These are phyloP conservation scores for Hippophae tibetana DNA, from an alignment of 306 rosid species.

Conservation along the genomic window DNA sequence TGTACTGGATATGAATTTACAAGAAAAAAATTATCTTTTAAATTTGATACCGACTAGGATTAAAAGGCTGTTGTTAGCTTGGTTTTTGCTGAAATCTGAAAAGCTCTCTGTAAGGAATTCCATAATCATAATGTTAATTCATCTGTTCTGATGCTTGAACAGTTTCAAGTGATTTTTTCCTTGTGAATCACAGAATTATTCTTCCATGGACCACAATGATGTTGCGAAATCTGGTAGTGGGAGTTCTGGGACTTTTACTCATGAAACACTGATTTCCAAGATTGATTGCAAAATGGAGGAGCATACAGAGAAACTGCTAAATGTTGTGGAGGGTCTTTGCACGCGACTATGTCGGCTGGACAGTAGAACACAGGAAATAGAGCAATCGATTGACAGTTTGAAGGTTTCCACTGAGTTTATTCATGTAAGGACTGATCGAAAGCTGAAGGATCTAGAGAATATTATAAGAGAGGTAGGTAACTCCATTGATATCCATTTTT, in stretches of 20 bases:
- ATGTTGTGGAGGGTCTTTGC: constrained; percentile 24
- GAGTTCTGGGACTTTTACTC: background rate
- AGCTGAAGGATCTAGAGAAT: constrained; percentile 26
- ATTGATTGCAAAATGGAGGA: constrained; percentile 26
- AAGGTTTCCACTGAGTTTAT: constrained; percentile 17
- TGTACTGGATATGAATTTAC: background rate
- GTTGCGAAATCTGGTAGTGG: background rate
- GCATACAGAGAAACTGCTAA: constrained; percentile 15
- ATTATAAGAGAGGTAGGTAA: constrained; percentile 29
- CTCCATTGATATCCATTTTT: background rate
- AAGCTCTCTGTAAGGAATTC: background rate
- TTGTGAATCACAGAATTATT: constrained; percentile 6
- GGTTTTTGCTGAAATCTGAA: background rate
- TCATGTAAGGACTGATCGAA: constrained; percentile 22
- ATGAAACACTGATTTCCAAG: constrained; percentile 12
- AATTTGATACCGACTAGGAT: background rate
- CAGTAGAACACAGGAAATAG: constrained; percentile 20
- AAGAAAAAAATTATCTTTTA: background rate
- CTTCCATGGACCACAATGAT: constrained; percentile 6
- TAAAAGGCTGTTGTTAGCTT: background rate
- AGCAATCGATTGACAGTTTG: constrained; percentile 26
- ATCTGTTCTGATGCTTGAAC: background rate
- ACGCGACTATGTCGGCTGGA: constrained; percentile 27
- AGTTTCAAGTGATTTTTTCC: background rate
- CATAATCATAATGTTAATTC: background rate